Base-by-base conservation (phyloP, 176 grass and related monocot genomes). In the Phoenix roebelenii region DNA sequence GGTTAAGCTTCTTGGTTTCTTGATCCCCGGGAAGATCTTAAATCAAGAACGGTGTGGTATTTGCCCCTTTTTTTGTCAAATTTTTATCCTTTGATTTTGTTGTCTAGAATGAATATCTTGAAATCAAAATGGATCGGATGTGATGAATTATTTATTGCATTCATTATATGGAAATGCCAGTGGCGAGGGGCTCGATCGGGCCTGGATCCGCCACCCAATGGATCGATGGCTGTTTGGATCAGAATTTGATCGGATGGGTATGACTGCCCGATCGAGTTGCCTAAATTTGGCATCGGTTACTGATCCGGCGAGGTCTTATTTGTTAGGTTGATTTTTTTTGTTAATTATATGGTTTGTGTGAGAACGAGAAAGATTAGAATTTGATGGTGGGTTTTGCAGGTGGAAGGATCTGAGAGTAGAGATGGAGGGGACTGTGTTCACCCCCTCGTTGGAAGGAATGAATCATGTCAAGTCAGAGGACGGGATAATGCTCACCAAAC, bases 401-500 rank as follows among this genome's bases (percentile, higher is more conserved):
- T 76, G 5, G 18, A 48, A 74, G 56, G 50, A 55, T 22, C 19
- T 16, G 22, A 64, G 35, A 4, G 23, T 12, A 15, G 54, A 66
- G 53, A 95, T 95, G 85, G 78, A 60, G 52, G 89, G 85, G 32
- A 89, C 89, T 3, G 72, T 95, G 58, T 89, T 95, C 65, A 74
- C 81, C 15, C 85, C 89, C 30, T 85, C 85, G 18, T 63, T 95
- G 0, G 69, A 89, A 67, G 89, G 76, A 26, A 95, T 89, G 55
- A 95, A 95, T 57, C 57, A 76, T 54, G 89, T 83, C 68, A 89
- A 75, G 72, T 82, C 72, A 18, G 72, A 69, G 18, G 83, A 73
- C 18, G 89, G 81, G 5, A 73, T 74, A 12, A 89, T 95, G 70
- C 69, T 85, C 39, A 89, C 89, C 0, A 95, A 89, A 59, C 72